Conservation (phyloP, 202 grass and related monocot genomes). For the Eragrostis tef region DNA sequence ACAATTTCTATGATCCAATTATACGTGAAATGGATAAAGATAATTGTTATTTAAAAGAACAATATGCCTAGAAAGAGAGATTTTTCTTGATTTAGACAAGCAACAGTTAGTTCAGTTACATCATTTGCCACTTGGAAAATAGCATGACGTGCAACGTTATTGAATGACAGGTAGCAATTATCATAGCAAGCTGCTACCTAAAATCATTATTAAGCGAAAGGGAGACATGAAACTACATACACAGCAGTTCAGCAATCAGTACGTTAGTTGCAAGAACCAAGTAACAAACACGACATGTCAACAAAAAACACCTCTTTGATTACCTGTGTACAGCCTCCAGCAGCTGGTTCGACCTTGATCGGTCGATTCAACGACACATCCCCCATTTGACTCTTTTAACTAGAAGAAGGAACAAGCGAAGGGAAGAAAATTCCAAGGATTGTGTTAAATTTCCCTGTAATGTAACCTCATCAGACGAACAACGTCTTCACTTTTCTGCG, state of each 20-base stretch:
- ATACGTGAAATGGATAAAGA: background rate
- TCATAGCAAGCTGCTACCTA: slow-evolving; percentile 1
- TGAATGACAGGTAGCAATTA: background rate
- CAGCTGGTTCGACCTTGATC: slow-evolving; percentile 37
- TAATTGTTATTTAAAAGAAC: background rate
- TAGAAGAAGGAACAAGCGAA: background rate
- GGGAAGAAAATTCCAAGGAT: background rate
- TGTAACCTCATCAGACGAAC: background rate
- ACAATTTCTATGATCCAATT: background rate
- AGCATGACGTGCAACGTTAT: background rate
- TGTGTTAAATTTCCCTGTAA: background rate
- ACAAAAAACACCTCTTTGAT: background rate
- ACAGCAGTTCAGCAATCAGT: background rate
- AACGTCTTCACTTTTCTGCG: background rate
- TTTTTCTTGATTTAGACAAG: slow-evolving; percentile 22
- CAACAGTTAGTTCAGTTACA: background rate
- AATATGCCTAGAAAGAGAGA: background rate
- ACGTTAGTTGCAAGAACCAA: background rate
- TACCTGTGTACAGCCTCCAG: slow-evolving; percentile 45
- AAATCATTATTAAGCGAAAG: background rate
- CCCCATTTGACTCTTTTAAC: slow-evolving; percentile 42
- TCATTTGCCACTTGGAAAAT: background rate
- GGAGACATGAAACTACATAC: background rate
- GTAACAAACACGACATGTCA: slow-evolving; percentile 4
- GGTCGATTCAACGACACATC: slow-evolving; percentile 48